These are phyloP conservation scores for Pythium rishiriense DNA, from an alignment of 352 stramenopile genomes.

Conservation along the genomic window DNA sequence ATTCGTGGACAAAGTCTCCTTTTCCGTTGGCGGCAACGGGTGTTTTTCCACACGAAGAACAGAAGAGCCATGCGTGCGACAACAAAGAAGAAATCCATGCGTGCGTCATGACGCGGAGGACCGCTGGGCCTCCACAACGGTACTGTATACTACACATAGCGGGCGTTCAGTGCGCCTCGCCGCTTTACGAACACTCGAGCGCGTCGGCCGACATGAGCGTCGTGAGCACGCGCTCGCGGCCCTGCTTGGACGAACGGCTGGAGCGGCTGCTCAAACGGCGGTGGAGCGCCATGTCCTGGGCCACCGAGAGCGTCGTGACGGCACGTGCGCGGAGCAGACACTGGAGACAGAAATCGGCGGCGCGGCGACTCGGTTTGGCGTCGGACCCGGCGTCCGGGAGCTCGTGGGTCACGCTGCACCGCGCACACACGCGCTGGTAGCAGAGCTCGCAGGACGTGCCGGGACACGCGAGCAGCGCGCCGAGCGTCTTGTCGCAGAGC, in stretches of 20 bases:
- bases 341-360: slow-evolving; percentile 6
- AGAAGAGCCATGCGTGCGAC: not conserved
- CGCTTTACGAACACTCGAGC: not conserved
- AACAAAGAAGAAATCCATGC: not conserved
- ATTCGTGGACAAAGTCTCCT: too few relatives aligned
- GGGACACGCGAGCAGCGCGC: slow-evolving; percentile 2
- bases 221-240: slow-evolving; percentile 5
- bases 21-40: too few relatives aligned
- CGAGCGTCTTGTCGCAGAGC: slow-evolving; percentile 10
- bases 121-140: too few relatives aligned
- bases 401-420: slow-evolving; percentile 15
- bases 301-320: not conserved
- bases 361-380: not conserved
- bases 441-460: slow-evolving; percentile 24
- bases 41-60: not conserved
- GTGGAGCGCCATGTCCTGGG: not conserved
- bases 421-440: slow-evolving; percentile 18
- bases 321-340: slow-evolving; percentile 2
- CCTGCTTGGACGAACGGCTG: not conserved
- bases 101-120: not conserved
- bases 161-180: too few relatives aligned
- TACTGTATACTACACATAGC: not conserved
- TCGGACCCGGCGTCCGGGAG: not conserved
- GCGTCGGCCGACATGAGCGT: slow-evolving; percentile 11
- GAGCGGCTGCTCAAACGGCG: not conserved